These are phyloP conservation scores for Sanguinoderma infundibulare DNA, from an alignment of 1,284 basidiomycete genomes.

Conservation along the genomic window DNA sequence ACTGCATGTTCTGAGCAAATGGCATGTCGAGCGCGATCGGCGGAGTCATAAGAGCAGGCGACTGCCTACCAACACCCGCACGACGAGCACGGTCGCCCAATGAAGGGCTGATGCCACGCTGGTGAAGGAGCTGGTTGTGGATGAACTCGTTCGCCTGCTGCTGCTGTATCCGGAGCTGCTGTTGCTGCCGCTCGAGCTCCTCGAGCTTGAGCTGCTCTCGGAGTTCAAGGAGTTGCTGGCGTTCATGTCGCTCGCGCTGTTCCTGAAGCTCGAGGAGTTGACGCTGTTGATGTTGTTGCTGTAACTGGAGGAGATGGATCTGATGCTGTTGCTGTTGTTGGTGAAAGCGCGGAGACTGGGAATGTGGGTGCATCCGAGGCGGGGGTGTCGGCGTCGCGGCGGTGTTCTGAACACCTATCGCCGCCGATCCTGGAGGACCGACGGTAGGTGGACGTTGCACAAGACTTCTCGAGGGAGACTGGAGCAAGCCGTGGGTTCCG, in stretches of 20 bases:
- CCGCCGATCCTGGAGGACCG: background rate
- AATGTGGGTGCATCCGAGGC: conserved; percentile 70
- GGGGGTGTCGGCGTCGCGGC: conserved; percentile 59
- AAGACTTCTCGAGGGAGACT: conserved; percentile 22
- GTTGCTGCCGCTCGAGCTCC: conserved; percentile 60
- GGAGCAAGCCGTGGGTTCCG: conserved; percentile 9
- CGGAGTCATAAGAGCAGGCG: conserved; percentile 49
- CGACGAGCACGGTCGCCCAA: conserved; percentile 41
- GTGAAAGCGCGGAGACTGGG: conserved; percentile 74
- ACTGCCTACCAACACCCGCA: conserved; percentile 46
- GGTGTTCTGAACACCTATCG: background rate
- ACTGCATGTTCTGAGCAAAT: conserved; percentile 52
- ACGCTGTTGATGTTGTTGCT: conserved; percentile 64
- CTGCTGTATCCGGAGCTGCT: conserved; percentile 56
- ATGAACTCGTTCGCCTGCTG: conserved; percentile 42
- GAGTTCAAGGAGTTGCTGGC: conserved; percentile 35
- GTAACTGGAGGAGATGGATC: conserved; percentile 44
- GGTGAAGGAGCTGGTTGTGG: conserved; percentile 48
- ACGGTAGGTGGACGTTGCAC: conserved; percentile 24
- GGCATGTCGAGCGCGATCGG: conserved; percentile 41
- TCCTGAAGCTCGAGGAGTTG: conserved; percentile 66
- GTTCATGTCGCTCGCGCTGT: conserved; percentile 55
- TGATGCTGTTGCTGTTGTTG: conserved; percentile 60
- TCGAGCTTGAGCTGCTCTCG: conserved; percentile 32
- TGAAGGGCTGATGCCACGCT: conserved; percentile 40